Evolutionary conservation across 1,284 basidiomycete species (phyloP).

Genomic region (Ceratobasidium sp.): DNA sequence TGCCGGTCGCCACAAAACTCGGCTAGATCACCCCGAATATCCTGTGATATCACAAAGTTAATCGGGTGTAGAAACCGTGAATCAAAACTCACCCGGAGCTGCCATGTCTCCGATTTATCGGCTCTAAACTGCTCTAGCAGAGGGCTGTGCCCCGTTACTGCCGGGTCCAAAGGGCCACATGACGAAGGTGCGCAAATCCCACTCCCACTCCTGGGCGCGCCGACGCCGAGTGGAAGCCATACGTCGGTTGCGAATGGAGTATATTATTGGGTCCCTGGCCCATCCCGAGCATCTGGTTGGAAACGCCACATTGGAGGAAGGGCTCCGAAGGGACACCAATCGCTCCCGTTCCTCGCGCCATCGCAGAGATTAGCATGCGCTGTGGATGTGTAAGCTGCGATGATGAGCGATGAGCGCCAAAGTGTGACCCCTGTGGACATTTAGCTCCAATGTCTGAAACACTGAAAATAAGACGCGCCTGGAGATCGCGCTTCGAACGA

Average conservation of each 20-base stretch:
- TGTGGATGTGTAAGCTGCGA: conserved; percentile 59
- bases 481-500: conserved; percentile 62
- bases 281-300: conserved; percentile 40
- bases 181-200: conserved; percentile 35
- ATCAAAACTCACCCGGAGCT: conserved; percentile 68
- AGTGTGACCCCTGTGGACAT: conserved; percentile 55
- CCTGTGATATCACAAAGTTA: conserved; percentile 61
- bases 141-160: conserved; percentile 43
- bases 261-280: conserved; percentile 31
- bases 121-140: conserved; percentile 87
- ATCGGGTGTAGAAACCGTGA: background rate
- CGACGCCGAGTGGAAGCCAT: conserved; percentile 32
- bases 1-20: conserved; percentile 97
- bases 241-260: conserved; percentile 33
- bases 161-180: conserved; percentile 29
- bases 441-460: conserved; percentile 5
- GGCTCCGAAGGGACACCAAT: conserved; percentile 38
- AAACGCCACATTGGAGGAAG: conserved; percentile 34
- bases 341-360: conserved; percentile 57
- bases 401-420: conserved; percentile 61
- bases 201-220: conserved; percentile 24
- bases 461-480: conserved; percentile 58
- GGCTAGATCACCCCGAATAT: conserved; percentile 86
- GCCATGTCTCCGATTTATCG: conserved; percentile 83
- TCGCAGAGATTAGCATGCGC: conserved; percentile 56